Base-by-base conservation (phyloP, 2,329 filamentous ascomycete species). In the Aspergillus quadrilineatus region DNA sequence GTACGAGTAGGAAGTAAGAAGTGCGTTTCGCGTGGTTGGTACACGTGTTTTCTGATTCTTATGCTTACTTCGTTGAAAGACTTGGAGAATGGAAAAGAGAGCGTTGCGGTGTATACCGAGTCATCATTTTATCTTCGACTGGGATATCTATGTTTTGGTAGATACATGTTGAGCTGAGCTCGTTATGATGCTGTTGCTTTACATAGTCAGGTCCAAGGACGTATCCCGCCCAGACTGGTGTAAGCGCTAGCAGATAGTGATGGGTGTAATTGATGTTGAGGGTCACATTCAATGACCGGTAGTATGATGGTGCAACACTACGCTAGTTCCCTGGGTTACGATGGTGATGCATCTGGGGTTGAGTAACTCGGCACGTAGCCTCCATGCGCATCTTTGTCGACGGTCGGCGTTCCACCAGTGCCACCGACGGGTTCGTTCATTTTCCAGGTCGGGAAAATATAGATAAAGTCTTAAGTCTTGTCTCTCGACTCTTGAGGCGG, bases 351-450 rank as follows among this genome's bases (percentile, higher is more conserved):
- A 44, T 48, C 48, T 45, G 50, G 37, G 48, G 22, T n/a, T 32
- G 49, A 17, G 15, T 29, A 51, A 8, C 26, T 29, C 6, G n/a
- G 43, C 15, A 42, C 50, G 47, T 39, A 56, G 36, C 49, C 48
- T 32, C 36, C 39, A 55, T 55, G 46, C 39, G 47, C 32, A 9
- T 12, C 17, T 41, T 32, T 15, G 22, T 37, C 26, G 34, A 32
- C 30, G n/a, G 41, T 15, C 36, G 32, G 14, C 26, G 29, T 56
- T 49, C 41, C 54, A 56, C 43, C 26, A 37, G 9, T 47, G 29
- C 2, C 30, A 34, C 26, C 29, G 45, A 22, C 34, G 45, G 45
- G 34, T 22, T 47, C 41, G 30, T 52, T 26, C 8, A 17, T 4
- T 7, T 26, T 29, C 26, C 12, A 22, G 15, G 43, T 45, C 15